Evolutionary conservation across 768 basidiomycete species (phyloP).

Genomic region (Chlorophyllum brunneum): DNA sequence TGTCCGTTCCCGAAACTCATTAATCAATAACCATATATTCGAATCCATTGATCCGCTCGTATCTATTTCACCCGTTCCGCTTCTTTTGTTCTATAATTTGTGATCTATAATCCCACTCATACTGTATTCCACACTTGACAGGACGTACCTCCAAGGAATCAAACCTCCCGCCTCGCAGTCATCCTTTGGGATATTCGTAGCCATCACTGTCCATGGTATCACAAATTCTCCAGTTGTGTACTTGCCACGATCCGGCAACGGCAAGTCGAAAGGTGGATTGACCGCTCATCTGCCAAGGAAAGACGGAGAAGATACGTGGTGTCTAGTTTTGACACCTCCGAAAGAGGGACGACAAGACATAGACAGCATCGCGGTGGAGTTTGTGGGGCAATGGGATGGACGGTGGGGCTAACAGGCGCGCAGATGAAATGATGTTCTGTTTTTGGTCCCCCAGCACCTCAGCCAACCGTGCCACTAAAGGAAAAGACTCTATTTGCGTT

Average conservation of each 20-base stretch:
- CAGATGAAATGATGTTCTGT: neutral
- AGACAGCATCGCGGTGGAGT: slow-evolving; percentile 44
- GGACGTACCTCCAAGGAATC: neutral
- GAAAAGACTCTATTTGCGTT: neutral
- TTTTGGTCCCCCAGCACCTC: neutral
- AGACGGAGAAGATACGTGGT: slow-evolving; percentile 54
- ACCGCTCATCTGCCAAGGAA: slow-evolving; percentile 37
- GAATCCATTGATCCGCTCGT: neutral
- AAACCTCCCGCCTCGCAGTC: neutral
- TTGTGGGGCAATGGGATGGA: slow-evolving; percentile 34
- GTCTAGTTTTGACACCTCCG: slow-evolving; percentile 32
- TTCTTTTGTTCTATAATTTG: slow-evolving; percentile 7
- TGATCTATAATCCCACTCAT: slow-evolving; percentile 7
- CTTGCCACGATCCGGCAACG: slow-evolving; percentile 28
- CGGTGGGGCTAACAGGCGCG: slow-evolving; percentile 29
- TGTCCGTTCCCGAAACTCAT: neutral
- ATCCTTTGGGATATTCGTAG: slow-evolving; percentile 30
- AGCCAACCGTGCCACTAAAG: neutral
- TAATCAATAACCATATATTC: neutral
- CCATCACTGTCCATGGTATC: slow-evolving; percentile 37
- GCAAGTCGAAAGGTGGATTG: slow-evolving; percentile 11
- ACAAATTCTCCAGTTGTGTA: slow-evolving; percentile 47
- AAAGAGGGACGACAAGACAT: slow-evolving; percentile 8
- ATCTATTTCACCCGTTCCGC: neutral
- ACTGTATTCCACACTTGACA: neutral